Evolutionary conservation across 2,329 filamentous ascomycete genomes (phyloP).

Genomic region (Didymella keratinophila): DNA sequence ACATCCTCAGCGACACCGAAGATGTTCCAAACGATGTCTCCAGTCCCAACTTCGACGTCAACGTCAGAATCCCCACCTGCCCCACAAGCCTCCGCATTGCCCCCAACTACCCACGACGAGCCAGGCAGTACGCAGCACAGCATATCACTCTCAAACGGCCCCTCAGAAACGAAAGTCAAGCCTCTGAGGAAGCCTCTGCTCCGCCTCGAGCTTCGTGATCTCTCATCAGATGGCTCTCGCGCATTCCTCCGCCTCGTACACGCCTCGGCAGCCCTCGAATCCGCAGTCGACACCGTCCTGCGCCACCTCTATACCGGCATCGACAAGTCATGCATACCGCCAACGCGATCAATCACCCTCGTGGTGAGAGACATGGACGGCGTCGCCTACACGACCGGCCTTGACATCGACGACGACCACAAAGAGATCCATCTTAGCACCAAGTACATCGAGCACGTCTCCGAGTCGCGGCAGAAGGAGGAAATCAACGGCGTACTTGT

Average conservation of each 20-base stretch:
- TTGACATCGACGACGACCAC: constrained; percentile 80
- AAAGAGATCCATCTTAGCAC: constrained; percentile 93
- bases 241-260: constrained; percentile 74
- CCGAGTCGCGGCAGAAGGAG: constrained; percentile 49
- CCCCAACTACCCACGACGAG: constrained; percentile 24
- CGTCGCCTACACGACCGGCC: constrained; percentile 87
- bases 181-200: constrained; percentile 54
- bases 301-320: constrained; percentile 69
- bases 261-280: constrained; percentile 66
- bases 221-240: constrained; percentile 64
- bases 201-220: constrained; percentile 58
- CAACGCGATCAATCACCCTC: constrained; percentile 86
- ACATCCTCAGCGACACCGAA: constrained; percentile 34
- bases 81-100: constrained; percentile 42
- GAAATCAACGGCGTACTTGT: constrained; percentile 86
- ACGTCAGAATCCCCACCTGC: constrained; percentile 27
- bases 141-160: neutral
- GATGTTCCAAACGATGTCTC: constrained; percentile 51
- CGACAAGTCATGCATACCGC: constrained; percentile 53
- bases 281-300: constrained; percentile 73
- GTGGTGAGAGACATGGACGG: constrained; percentile 80
- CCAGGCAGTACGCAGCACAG: constrained; percentile 11
- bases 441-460: constrained; percentile 67
- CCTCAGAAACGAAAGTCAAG: constrained; percentile 26
- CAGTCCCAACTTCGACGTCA: constrained; percentile 21